A percentile compares a stretch with the other conserved stretches of the same genome.
These are phyloP conservation scores for Rosa multiflora DNA, from an alignment of 306 rosid species.

Conservation along the genomic window DNA sequence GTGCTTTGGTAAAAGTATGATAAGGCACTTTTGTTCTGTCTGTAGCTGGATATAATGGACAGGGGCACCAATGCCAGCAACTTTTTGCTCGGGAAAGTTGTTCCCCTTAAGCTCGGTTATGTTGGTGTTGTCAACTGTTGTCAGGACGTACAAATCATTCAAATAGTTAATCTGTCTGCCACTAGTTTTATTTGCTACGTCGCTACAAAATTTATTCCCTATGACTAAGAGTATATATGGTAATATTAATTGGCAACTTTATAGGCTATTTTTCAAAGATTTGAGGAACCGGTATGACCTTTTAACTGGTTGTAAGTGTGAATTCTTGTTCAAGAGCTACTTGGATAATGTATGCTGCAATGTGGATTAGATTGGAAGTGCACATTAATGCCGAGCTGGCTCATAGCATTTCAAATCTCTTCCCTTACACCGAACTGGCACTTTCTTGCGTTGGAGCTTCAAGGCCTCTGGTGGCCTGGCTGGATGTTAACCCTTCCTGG, in stretches of 20 bases:
- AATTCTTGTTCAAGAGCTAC: not conserved
- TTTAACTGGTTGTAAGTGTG: not conserved
- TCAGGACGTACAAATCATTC: constrained; percentile 32
- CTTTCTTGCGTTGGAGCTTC: too few relatives aligned
- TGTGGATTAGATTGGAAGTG: not conserved
- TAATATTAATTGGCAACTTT: not conserved
- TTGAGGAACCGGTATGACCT: not conserved
- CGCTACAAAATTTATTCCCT: not conserved
- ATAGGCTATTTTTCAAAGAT: not conserved
- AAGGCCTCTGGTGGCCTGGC: too few relatives aligned
- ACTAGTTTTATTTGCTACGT: not conserved
- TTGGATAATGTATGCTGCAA: not conserved
- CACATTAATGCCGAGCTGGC: not conserved
- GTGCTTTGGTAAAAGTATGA: not conserved
- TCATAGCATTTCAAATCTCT: too few relatives aligned
- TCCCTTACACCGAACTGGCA: too few relatives aligned
- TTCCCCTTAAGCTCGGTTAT: constrained; percentile 40
- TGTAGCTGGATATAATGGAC: constrained; percentile 48
- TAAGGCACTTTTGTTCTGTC: not conserved
- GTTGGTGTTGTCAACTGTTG: constrained; percentile 42
- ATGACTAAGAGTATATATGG: not conserved
- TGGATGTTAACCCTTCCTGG: too few relatives aligned
- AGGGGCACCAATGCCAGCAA: constrained; percentile 43
- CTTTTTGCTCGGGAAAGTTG: constrained; percentile 36
- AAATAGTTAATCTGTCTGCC: not conserved